Conservation (phyloP, 495 filamentous ascomycete genomes). For the Penicillium manginii region DNA sequence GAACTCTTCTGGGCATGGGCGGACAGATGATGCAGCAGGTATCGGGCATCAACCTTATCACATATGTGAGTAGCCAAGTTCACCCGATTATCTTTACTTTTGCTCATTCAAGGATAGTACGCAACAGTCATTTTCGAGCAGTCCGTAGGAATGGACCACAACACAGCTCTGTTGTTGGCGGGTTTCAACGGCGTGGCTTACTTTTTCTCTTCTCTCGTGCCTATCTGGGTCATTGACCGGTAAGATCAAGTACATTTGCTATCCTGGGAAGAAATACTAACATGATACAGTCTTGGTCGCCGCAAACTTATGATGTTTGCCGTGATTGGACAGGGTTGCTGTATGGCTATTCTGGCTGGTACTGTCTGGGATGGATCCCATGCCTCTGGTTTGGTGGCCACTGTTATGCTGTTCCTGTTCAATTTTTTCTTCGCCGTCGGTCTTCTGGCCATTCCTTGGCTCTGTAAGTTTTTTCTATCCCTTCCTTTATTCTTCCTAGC, state of each 20-base stretch:
- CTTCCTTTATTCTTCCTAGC: too few species aligned
- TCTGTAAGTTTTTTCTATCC: slow-evolving; percentile 27
- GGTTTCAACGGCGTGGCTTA: slow-evolving; percentile 53
- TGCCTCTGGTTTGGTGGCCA: slow-evolving; percentile 35
- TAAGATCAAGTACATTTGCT: slow-evolving; percentile 8
- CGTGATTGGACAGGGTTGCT: slow-evolving; percentile 54
- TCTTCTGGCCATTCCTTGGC: slow-evolving; percentile 39
- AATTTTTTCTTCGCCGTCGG: slow-evolving; percentile 44
- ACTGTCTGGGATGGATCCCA: slow-evolving; percentile 35
- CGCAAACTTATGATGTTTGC: slow-evolving; percentile 54
- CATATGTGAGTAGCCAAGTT: slow-evolving; percentile 32
- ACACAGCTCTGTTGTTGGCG: slow-evolving; percentile 46
- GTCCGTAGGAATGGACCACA: slow-evolving; percentile 43
- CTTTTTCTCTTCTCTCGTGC: slow-evolving; percentile 51
- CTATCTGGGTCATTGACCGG: slow-evolving; percentile 55
- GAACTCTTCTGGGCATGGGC: slow-evolving; percentile 42
- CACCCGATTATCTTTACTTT: neutral
- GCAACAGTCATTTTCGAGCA: slow-evolving; percentile 42
- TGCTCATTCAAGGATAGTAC: slow-evolving; percentile 23
- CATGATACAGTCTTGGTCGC: slow-evolving; percentile 39
- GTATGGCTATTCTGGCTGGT: slow-evolving; percentile 43
- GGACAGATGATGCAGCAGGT: slow-evolving; percentile 52
- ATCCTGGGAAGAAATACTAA: slow-evolving; percentile 9
- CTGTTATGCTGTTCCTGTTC: slow-evolving; percentile 42
- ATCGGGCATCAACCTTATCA: slow-evolving; percentile 50